Conservation (phyloP, 1,284 basidiomycete genomes). For the Hypsizygus ulmarius region DNA sequence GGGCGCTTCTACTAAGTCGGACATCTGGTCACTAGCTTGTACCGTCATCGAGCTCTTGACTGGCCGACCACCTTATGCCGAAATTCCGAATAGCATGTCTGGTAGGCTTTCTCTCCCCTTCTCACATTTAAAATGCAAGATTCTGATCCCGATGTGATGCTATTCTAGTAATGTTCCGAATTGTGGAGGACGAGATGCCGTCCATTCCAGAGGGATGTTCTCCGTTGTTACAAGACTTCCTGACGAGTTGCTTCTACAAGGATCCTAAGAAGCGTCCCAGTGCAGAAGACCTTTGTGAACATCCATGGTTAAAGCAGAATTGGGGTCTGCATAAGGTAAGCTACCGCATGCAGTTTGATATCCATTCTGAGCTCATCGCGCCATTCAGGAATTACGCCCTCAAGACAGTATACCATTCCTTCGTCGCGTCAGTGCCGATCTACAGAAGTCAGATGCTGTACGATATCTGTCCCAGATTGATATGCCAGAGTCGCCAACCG, state of each 20-base stretch:
- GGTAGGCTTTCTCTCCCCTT: slow-evolving; percentile 44
- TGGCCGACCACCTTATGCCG: slow-evolving; percentile 87
- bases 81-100: slow-evolving; percentile 83
- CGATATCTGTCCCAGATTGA: slow-evolving; percentile 57
- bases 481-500: slow-evolving; percentile 44
- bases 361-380: background rate
- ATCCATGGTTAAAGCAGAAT: slow-evolving; percentile 83
- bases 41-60: slow-evolving; percentile 93
- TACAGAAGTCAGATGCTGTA: slow-evolving; percentile 67
- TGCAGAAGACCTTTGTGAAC: slow-evolving; percentile 83
- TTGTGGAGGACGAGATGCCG: slow-evolving; percentile 89
- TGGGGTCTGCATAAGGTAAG: slow-evolving; percentile 75
- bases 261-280: slow-evolving; percentile 78
- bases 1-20: slow-evolving; percentile 72
- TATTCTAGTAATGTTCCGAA: slow-evolving; percentile 84
- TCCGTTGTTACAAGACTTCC: slow-evolving; percentile 71
- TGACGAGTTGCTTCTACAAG: slow-evolving; percentile 86
- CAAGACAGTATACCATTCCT: slow-evolving; percentile 95
- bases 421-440: slow-evolving; percentile 82
- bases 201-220: slow-evolving; percentile 82
- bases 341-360: background rate
- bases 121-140: slow-evolving; percentile 3
- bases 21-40: slow-evolving; percentile 93
- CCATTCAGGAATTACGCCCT: slow-evolving; percentile 67
- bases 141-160: slow-evolving; percentile 5